Percentiles rank a stretch among this genome's conserved stretches.
These are phyloP conservation scores for Fusarium sp. DNA, from an alignment of 2,329 filamentous ascomycete species.

Conservation along the genomic window DNA sequence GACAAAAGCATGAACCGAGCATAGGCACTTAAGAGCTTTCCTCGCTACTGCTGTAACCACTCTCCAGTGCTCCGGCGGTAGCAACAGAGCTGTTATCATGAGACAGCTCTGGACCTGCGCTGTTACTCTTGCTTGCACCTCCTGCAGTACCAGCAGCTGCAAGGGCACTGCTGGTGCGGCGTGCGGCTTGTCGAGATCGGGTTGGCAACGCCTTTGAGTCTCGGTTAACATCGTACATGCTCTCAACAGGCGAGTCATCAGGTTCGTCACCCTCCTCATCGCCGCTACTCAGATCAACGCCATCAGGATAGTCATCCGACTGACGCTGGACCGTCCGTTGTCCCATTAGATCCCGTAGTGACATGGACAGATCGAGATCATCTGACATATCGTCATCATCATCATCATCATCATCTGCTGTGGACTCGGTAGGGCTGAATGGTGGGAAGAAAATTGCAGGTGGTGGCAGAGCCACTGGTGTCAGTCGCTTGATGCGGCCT, in stretches of 20 bases:
- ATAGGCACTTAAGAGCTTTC: slow-evolving; percentile 35
- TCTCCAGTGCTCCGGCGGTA: slow-evolving; percentile 54
- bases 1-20: neutral
- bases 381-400: slow-evolving; percentile 45
- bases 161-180: slow-evolving; percentile 49
- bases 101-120: slow-evolving; percentile 42
- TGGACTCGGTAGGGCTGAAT: slow-evolving; percentile 56
- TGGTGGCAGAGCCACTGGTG: slow-evolving; percentile 62
- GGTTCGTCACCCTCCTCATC: slow-evolving; percentile 57
- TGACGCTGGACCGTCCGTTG: slow-evolving; percentile 52
- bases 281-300: slow-evolving; percentile 54
- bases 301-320: slow-evolving; percentile 56
- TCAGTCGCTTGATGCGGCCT: slow-evolving; percentile 55
- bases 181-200: slow-evolving; percentile 23
- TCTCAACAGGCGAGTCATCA: slow-evolving; percentile 48
- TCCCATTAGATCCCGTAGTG: slow-evolving; percentile 48
- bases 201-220: slow-evolving; percentile 36
- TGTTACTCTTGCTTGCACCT: slow-evolving; percentile 49
- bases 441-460: slow-evolving; percentile 63
- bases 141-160: slow-evolving; percentile 49
- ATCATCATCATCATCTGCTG: slow-evolving; percentile 48
- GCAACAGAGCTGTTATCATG: slow-evolving; percentile 53
- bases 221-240: slow-evolving; percentile 47
- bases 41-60: slow-evolving; percentile 53
- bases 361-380: slow-evolving; percentile 46